Evolutionary conservation across 306 rosid species (phyloP).

Genomic region (Oemleria cerasiformis): DNA sequence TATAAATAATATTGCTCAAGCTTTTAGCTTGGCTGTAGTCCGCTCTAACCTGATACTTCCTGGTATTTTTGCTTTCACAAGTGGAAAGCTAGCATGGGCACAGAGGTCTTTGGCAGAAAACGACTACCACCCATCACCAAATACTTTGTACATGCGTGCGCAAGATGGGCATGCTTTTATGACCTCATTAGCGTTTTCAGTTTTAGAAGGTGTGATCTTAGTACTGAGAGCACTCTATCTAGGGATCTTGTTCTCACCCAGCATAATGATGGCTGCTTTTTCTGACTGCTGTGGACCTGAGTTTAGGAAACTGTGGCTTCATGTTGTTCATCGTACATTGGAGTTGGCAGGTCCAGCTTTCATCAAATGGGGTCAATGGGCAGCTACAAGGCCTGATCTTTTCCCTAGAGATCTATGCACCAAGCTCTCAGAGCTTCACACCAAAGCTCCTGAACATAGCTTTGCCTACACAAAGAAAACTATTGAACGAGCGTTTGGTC

Average conservation of each 20-base stretch:
- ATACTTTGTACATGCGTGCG: conserved; percentile 59
- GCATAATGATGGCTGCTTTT: conserved; percentile 82
- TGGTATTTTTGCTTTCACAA: conserved; percentile 68
- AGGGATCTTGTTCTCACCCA: conserved; percentile 78
- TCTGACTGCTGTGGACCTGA: conserved; percentile 65
- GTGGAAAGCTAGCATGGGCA: conserved; percentile 80
- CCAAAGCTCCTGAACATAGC: conserved; percentile 96
- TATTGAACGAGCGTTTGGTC: conserved; percentile 86
- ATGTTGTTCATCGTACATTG: conserved; percentile 69
- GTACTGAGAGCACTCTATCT: conserved; percentile 70
- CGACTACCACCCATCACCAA: conserved; percentile 50
- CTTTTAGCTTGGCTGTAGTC: conserved; percentile 73
- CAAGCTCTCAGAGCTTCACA: conserved; percentile 82
- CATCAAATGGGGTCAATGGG: conserved; percentile 99
- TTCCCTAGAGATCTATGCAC: conserved; percentile 89
- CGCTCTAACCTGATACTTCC: conserved; percentile 80
- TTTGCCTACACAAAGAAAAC: conserved; percentile 84
- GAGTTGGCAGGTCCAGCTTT: conserved; percentile 96
- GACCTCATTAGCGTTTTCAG: conserved; percentile 44
- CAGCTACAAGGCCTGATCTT: conserved; percentile 98
- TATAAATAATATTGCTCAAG: conserved; percentile 73
- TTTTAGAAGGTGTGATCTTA: conserved; percentile 61
- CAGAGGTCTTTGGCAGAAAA: conserved; percentile 47
- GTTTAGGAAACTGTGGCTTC: conserved; percentile 79
- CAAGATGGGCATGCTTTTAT: conserved; percentile 73